Conservation (phyloP, 495 filamentous ascomycete species). For the Podospora pseudopauciseta region DNA sequence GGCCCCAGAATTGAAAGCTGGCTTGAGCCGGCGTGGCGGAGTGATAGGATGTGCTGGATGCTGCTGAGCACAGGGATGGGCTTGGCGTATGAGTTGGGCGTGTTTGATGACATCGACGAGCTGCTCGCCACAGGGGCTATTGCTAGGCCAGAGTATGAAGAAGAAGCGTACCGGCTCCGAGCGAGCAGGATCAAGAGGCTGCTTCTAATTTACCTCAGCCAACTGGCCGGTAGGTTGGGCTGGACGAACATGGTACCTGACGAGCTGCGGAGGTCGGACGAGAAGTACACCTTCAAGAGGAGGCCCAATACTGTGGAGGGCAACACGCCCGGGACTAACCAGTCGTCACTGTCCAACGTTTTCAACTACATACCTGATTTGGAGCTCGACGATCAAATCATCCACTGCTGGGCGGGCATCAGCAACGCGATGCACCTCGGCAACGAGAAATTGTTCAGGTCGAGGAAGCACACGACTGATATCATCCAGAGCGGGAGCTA, state of each 20-base stretch:
- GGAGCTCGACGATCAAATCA: conserved; percentile 69
- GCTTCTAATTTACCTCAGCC: conserved; percentile 83
- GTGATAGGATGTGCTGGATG: conserved; percentile 99
- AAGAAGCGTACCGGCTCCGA: conserved; percentile 71
- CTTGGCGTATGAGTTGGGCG: conserved; percentile 86
- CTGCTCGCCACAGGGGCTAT: conserved; percentile 50
- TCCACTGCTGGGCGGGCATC: conserved; percentile 87
- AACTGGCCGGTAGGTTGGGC: conserved; percentile 85
- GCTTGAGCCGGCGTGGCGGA: conserved; percentile 94
- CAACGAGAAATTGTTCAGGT: conserved; percentile 80
- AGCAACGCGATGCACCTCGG: conserved; percentile 84
- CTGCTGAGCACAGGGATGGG: conserved; percentile 84
- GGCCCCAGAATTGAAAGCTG: conserved; percentile 83
- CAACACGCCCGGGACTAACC: conserved; percentile 53
- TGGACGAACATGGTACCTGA: conserved; percentile 92
- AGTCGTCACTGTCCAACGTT: conserved; percentile 46
- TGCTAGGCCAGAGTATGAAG: conserved; percentile 56
- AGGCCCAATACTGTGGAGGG: conserved; percentile 47
- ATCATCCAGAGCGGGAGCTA: conserved; percentile 84
- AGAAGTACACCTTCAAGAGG: conserved; percentile 38
- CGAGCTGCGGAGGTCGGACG: conserved; percentile 48
- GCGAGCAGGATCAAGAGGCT: conserved; percentile 79
- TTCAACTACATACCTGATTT: conserved; percentile 58
- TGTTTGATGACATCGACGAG: conserved; percentile 82
- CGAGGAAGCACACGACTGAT: conserved; percentile 75